Percentiles rank a stretch among this genome's conserved stretches.
phyloP scores from a whole-genome alignment of 2,329 filamentous ascomycete species.

The Daldinia sp. region DNA sequence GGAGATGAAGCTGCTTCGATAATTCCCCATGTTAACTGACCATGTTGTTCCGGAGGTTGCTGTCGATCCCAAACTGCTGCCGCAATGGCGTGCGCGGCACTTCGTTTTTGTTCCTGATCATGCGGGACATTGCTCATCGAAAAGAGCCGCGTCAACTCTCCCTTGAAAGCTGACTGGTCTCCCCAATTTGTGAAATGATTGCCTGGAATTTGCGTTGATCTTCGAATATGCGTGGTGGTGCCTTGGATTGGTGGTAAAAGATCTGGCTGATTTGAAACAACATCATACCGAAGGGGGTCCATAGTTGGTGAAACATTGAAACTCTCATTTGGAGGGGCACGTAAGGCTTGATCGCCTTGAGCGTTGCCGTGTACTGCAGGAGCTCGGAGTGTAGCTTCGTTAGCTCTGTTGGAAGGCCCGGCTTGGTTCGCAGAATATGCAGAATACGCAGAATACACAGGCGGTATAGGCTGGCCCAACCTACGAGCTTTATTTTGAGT shows the following conservation, averaged over 20 bases:
- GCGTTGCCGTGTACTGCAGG: not conserved
- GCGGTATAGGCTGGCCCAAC: constrained; percentile 13
- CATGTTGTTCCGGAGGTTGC: constrained; percentile 8
- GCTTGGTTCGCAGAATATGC: not conserved
- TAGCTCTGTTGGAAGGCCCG: not conserved
- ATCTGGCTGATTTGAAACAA: not conserved
- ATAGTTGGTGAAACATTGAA: not conserved
- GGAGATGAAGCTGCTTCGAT: constrained; percentile 27
- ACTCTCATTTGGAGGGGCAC: not conserved
- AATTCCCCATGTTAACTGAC: constrained; percentile 29
- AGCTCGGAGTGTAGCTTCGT: not conserved
- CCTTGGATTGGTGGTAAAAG: constrained; percentile 4
- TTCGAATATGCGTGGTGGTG: constrained; percentile 22
- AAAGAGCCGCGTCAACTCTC: constrained; percentile 36
- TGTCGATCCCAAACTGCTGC: constrained; percentile 24
- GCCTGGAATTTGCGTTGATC: not conserved
- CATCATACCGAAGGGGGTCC: not conserved
- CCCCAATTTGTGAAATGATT: constrained; percentile 4
- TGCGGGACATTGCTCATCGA: not conserved
- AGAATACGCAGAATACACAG: not conserved
- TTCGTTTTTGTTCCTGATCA: constrained; percentile 12
- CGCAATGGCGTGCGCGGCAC: constrained; percentile 22
- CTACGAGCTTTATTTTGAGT: constrained; percentile 37
- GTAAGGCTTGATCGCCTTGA: not conserved
- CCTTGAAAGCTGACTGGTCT: constrained; percentile 30